Conservation (phyloP, 208 protist species). For the Trypanosoma brucei region DNA sequence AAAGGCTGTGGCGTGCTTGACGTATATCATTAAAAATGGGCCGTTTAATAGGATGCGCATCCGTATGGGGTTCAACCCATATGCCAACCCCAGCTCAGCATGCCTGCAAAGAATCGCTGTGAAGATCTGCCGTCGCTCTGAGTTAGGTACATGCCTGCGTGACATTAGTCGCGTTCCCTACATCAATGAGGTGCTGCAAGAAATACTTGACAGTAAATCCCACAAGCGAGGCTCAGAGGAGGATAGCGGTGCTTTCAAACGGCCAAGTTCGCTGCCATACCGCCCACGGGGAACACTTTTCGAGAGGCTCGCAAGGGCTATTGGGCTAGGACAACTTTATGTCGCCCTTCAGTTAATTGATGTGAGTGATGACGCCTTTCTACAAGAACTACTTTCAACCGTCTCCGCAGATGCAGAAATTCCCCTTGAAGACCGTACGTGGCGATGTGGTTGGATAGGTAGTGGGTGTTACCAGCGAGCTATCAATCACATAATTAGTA, state of each 20-base stretch:
- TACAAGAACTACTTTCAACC: constrained; percentile 26
- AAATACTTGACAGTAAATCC: constrained; percentile 22
- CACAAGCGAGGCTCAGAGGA: background rate
- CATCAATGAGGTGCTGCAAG: constrained; percentile 34
- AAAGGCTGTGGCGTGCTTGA: constrained; percentile 53
- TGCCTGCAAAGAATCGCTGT: constrained; percentile 38
- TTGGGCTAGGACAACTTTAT: constrained; percentile 16
- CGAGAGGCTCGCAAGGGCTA: constrained; percentile 15
- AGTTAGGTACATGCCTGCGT: constrained; percentile 54
- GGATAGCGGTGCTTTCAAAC: background rate
- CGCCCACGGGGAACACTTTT: constrained; percentile 7
- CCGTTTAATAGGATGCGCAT: constrained; percentile 81
- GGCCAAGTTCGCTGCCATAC: constrained; percentile 1
- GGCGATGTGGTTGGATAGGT: constrained; percentile 44
- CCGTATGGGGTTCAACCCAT: constrained; percentile 72
- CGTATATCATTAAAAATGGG: constrained; percentile 65
- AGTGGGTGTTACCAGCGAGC: constrained; percentile 33
- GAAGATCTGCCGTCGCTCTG: constrained; percentile 51
- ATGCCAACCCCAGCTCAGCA: constrained; percentile 35
- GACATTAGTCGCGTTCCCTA: constrained; percentile 62
- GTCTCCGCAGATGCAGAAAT: constrained; percentile 14
- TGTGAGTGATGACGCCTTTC: constrained; percentile 35
- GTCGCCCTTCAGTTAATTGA: constrained; percentile 38
- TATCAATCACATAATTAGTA: constrained; percentile 26
- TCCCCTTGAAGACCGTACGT: constrained; percentile 21